These are phyloP conservation scores for Didymosphaeria variabile DNA, from an alignment of 2,329 filamentous ascomycete species.

Conservation along the genomic window DNA sequence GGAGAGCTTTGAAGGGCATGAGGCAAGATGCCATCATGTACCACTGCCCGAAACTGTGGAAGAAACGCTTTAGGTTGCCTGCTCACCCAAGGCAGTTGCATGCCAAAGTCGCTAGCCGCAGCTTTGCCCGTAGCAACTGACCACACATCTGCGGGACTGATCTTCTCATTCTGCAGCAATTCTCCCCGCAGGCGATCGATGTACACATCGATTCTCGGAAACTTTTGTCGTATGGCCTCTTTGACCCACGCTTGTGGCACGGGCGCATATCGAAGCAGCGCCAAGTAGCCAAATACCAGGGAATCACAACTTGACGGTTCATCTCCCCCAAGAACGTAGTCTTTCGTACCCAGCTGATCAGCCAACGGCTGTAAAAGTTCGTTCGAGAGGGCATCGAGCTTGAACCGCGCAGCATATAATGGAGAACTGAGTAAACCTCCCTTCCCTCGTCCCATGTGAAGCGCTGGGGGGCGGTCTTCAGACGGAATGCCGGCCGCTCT, in stretches of 20 bases:
- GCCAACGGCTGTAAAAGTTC: constrained; percentile 75
- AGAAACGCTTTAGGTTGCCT: constrained; percentile 14
- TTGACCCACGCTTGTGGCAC: constrained; percentile 70
- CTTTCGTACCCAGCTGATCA: constrained; percentile 65
- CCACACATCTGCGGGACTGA: constrained; percentile 39
- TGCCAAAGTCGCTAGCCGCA: constrained; percentile 9
- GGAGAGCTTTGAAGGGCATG: constrained; percentile 22
- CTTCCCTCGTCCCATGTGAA: constrained; percentile 65
- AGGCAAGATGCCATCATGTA: constrained; percentile 37
- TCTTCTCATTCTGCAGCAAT: constrained; percentile 34
- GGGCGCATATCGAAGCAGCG: constrained; percentile 72
- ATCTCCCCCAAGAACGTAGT: constrained; percentile 63
- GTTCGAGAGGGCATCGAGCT: constrained; percentile 75
- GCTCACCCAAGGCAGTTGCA: constrained; percentile 36
- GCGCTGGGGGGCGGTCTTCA: constrained; percentile 42
- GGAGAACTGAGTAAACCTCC: constrained; percentile 71
- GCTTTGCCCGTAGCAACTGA: constrained; percentile 28
- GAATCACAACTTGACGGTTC: constrained; percentile 77
- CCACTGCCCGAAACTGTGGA: constrained; percentile 22
- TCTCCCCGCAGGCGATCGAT: constrained; percentile 45
- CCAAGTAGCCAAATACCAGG: constrained; percentile 80
- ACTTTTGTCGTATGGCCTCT: constrained; percentile 63
- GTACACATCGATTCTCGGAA: constrained; percentile 50
- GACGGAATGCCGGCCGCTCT: constrained; percentile 46
- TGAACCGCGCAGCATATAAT: constrained; percentile 77